Evolutionary conservation across 768 basidiomycete genomes (phyloP), one percentile per base, ranked within the genome.

Genomic region (Russula dissimulans): DNA sequence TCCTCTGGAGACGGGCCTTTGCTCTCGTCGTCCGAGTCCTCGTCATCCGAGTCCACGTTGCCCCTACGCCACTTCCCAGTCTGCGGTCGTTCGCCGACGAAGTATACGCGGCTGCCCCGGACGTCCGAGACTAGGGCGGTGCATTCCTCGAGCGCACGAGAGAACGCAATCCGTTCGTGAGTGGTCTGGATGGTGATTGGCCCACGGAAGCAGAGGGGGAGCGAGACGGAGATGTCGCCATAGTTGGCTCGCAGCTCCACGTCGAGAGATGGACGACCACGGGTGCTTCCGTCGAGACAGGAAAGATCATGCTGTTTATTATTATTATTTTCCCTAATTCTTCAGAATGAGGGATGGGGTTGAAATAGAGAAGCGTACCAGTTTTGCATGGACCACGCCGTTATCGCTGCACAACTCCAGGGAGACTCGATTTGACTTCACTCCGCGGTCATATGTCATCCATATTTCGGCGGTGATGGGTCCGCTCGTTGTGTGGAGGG

Each of bases 171-270:
- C 14, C 49, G 42, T 32, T 46, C 49, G 29, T 51, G 26, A 11
- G 15, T 17, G 18, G 60, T 31, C 12, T 17, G 17, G 43, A 61
- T 56, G 18, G 34, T 61, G 4, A 61, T 56, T 32, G 54, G 48
- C 54, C 60, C 60, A 5, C 54, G 60, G 55, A 61, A 61, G 43
- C 14, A 32, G n/a, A 29, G 49, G 11, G 60, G 60, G 8, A 61
- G 49, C 7, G 49, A 61, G 49, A 61, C 3, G 6, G 18, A 50
- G 34, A 61, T 4, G 8, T 45, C 54, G 2, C 54, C 54, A 15
- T 47, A 56, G 29, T 39, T 41, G 1, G 54, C 49, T 3, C 43
- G 43, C 11, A 61, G 49, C 2, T 44, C 26, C 14, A 61, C 39
- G 14, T 56, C 43, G 15, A 61, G 18, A 29, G 49, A 26, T 31